phyloP scores from a whole-genome alignment of 768 basidiomycete species.

The Coprinopsis sp. region DNA sequence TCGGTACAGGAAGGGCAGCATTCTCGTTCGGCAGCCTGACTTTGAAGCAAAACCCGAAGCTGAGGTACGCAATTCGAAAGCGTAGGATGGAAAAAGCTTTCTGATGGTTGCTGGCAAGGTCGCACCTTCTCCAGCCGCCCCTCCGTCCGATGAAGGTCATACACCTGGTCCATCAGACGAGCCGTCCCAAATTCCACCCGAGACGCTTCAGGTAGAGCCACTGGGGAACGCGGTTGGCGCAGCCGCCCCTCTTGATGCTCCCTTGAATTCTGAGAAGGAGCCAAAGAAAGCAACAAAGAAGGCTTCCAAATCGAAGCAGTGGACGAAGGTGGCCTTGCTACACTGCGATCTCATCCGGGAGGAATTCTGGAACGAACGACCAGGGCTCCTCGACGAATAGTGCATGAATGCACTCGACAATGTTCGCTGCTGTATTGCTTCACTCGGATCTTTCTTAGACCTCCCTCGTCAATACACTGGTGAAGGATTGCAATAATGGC shows the following conservation, averaged over 20 bases:
- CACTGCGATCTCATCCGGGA: slow-evolving; percentile 85
- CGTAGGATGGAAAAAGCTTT: no score
- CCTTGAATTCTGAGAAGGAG: slow-evolving; percentile 17
- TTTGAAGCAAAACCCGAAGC: not conserved
- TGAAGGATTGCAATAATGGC: no score
- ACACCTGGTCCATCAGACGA: not conserved
- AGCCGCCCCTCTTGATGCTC: no score
- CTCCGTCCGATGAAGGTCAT: not conserved
- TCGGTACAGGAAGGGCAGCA: slow-evolving; percentile 80
- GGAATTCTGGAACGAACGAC: slow-evolving; percentile 69
- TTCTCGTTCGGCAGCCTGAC: slow-evolving; percentile 60
- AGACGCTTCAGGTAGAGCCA: no score
- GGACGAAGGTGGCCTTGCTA: slow-evolving; percentile 49
- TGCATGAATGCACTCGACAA: no score
- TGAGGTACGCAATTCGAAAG: not conserved
- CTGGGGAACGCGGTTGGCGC: no score
- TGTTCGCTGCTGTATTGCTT: no score
- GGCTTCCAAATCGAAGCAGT: slow-evolving; percentile 27
- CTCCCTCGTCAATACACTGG: no score
- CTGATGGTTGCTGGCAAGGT: no score
- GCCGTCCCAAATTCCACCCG: slow-evolving; percentile 8
- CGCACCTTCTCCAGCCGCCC: not conserved
- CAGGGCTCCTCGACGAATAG: slow-evolving; percentile 45
- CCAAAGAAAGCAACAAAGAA: slow-evolving; percentile 18
- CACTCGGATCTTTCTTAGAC: no score